Percentiles rank a stretch among this genome's conserved stretches.
Conservation (phyloP, 225 moss, liverwort and hornwort genomes). For the Polytrichum formosum region DNA sequence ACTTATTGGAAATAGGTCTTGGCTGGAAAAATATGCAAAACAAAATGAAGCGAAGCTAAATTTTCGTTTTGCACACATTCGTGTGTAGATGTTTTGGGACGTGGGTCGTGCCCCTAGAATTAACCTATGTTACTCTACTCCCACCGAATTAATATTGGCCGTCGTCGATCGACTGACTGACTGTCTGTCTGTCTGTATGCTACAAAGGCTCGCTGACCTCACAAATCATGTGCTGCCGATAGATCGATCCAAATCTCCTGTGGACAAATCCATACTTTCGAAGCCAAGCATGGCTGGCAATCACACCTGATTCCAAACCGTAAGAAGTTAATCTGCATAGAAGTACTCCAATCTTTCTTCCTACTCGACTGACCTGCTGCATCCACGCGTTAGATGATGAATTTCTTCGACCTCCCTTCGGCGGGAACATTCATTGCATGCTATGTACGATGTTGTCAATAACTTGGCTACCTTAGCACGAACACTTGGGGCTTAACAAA, state of each 20-base stretch:
- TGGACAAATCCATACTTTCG: neutral
- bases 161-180: no score
- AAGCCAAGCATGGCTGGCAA: neutral
- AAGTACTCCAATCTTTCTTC: neutral
- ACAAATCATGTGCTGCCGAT: neutral
- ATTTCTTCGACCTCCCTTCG: neutral
- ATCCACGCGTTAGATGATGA: neutral
- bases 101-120: no score
- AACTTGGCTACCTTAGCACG: neutral
- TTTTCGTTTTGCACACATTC: no score
- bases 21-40: no score
- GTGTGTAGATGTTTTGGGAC: no score
- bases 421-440: neutral
- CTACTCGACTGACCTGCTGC: neutral
- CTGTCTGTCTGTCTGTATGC: neutral
- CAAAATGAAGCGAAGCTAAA: no score
- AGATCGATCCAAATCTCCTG: neutral
- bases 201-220: neutral
- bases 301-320: neutral
- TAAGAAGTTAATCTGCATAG: neutral
- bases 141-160: no score
- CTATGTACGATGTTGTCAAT: conserved; percentile 2
- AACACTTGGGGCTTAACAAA: neutral
- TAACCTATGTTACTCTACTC: no score
- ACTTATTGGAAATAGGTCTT: no score